Percentiles rank a stretch among this genome's conserved stretches.
phyloP scores from a whole-genome alignment of 163 green algal species.

The Scenedesmus sp. region DNA sequence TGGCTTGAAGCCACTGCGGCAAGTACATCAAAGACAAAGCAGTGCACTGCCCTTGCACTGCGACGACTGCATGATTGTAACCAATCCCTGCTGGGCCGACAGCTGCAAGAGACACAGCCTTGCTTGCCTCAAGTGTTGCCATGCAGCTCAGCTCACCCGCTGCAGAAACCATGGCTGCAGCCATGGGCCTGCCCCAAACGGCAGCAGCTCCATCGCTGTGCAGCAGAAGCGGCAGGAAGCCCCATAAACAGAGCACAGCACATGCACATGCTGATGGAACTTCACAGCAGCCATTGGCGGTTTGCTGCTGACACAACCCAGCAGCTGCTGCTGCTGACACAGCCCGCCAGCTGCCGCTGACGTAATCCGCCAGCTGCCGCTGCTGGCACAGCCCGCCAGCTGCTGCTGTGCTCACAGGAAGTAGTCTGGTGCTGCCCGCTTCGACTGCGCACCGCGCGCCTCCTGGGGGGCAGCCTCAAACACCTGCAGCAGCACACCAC shows the following conservation, averaged over 20 bases:
- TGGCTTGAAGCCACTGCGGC: too few species aligned
- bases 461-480: conserved; percentile 91
- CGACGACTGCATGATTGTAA: too few species aligned
- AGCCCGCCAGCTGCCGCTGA: conserved; percentile 62
- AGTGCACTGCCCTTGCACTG: too few species aligned
- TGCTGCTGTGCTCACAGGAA: conserved; percentile 76
- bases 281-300: not conserved
- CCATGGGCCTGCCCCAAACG: not conserved
- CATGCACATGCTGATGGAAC: not conserved
- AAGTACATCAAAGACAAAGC: too few species aligned
- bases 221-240: not conserved
- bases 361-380: too few species aligned
- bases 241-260: not conserved
- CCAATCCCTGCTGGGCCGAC: too few species aligned
- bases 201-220: not conserved
- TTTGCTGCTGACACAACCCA: not conserved
- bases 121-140: not conserved
- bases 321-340: not conserved
- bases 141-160: too few species aligned
- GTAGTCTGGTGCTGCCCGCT: conserved; percentile 93
- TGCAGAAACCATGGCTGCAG: not conserved
- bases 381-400: not conserved
- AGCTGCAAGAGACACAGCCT: too few species aligned
- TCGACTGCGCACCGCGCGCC: conserved; percentile 82
- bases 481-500: conserved; percentile 63